Evolutionary conservation across 768 basidiomycete species (phyloP).

Genomic region (Hygrophoropsis aurantiaca): DNA sequence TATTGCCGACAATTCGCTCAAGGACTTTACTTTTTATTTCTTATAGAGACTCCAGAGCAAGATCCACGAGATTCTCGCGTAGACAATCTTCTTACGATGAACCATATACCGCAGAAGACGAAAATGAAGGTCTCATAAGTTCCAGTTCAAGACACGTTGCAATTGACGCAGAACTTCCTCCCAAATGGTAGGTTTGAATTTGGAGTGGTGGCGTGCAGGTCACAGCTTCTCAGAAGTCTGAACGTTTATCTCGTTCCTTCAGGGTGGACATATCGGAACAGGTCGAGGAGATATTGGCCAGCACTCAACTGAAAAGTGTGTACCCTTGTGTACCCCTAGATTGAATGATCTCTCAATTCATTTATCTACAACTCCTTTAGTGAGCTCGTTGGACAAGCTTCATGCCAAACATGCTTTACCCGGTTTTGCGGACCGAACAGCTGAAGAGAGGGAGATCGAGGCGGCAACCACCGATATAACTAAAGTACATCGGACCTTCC

Average conservation of each 20-base stretch:
- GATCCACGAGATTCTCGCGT: conserved; percentile 40
- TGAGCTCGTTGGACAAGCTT: conserved; percentile 86
- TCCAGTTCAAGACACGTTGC: conserved; percentile 42
- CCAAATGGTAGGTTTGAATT: conserved; percentile 65
- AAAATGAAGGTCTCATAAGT: conserved; percentile 65
- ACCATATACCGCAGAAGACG: conserved; percentile 45
- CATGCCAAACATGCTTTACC: conserved; percentile 96
- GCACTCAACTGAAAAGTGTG: conserved; percentile 78
- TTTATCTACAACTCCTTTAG: conserved; percentile 42
- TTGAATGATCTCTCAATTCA: conserved; percentile 11
- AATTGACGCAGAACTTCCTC: conserved; percentile 67
- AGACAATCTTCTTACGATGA: conserved; percentile 46
- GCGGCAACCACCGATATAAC: conserved; percentile 84
- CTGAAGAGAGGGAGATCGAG: conserved; percentile 95
- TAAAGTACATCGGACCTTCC: conserved; percentile 48
- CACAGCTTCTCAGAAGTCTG: conserved; percentile 1
- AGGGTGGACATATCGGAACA: conserved; percentile 95
- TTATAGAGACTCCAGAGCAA: conserved; percentile 76
- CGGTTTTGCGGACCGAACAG: conserved; percentile 92
- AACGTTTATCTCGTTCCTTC: conserved; percentile 17
- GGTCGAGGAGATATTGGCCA: conserved; percentile 75
- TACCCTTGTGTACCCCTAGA: conserved; percentile 16
- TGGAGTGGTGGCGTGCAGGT: neutral
- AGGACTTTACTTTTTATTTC: conserved; percentile 93
- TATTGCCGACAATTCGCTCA: conserved; percentile 67